Conservation (phyloP, 1,284 basidiomycete genomes). For the Marasmius sp. region DNA sequence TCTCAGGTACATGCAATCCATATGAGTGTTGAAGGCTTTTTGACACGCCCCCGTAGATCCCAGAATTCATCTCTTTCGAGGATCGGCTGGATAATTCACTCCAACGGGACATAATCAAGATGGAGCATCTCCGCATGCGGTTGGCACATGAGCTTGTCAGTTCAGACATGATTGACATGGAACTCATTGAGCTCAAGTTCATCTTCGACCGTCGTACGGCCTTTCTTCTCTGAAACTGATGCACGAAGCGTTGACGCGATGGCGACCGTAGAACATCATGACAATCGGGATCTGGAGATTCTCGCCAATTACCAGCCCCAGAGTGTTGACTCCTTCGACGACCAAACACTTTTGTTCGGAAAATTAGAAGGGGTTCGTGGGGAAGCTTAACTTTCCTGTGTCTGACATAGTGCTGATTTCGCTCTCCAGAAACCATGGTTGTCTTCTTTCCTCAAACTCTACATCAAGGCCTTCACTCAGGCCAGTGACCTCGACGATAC, state of each 20-base stretch:
- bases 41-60: slow-evolving; percentile 50
- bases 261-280: slow-evolving; percentile 46
- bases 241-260: slow-evolving; percentile 9
- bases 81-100: slow-evolving; percentile 78
- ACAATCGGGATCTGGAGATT: slow-evolving; percentile 81
- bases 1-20: slow-evolving; percentile 52
- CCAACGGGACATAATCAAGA: slow-evolving; percentile 73
- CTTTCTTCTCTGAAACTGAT: slow-evolving; percentile 7
- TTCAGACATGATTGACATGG: slow-evolving; percentile 72
- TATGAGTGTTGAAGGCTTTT: neutral
- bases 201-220: slow-evolving; percentile 73
- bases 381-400: neutral
- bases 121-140: slow-evolving; percentile 82
- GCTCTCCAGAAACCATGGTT: slow-evolving; percentile 64
- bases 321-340: slow-evolving; percentile 47
- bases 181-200: slow-evolving; percentile 81
- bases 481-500: slow-evolving; percentile 75
- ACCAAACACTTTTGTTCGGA: slow-evolving; percentile 67
- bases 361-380: slow-evolving; percentile 57
- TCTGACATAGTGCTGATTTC: neutral
- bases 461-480: slow-evolving; percentile 72
- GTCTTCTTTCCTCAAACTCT: slow-evolving; percentile 66
- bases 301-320: slow-evolving; percentile 77
- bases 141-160: slow-evolving; percentile 70
- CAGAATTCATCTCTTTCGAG: slow-evolving; percentile 79